A percentile compares a stretch with the other conserved stretches of the same genome.
Conservation (phyloP, 1,284 basidiomycete species). For the Cerrena zonata region DNA sequence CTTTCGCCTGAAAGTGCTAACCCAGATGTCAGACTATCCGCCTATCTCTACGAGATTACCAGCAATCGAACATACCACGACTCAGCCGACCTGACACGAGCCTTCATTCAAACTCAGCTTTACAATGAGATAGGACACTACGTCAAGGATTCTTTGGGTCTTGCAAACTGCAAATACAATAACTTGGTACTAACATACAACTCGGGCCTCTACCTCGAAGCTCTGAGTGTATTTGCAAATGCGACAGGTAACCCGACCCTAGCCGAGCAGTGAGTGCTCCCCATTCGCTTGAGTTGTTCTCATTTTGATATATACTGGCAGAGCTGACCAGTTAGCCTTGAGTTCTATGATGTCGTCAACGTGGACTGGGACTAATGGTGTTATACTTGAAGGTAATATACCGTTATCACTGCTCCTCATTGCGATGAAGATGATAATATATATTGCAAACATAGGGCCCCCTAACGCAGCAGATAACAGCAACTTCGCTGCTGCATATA, state of each 20-base stretch:
- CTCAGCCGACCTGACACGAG: conserved; percentile 8
- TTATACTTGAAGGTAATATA: background rate
- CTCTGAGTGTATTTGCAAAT: conserved; percentile 8
- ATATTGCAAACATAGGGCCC: background rate
- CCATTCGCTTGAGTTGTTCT: background rate
- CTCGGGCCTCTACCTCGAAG: conserved; percentile 7
- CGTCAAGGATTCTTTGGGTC: background rate
- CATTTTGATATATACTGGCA: background rate
- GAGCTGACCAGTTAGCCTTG: background rate
- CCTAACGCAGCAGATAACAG: background rate
- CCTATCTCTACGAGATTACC: conserved; percentile 8
- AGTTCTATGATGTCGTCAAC: background rate
- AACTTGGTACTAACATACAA: conserved; percentile 4
- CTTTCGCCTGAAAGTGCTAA: background rate
- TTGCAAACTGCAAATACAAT: background rate
- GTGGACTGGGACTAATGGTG: conserved; percentile 3
- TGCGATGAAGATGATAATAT: background rate
- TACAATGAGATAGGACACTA: conserved; percentile 4
- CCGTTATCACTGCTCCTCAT: background rate
- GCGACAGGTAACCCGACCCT: conserved; percentile 3
- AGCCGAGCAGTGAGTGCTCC: conserved; percentile 2
- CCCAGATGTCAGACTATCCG: conserved; percentile 6
- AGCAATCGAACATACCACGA: background rate
- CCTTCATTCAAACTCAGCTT: conserved; percentile 6
- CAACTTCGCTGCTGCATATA: background rate